Base-by-base conservation (phyloP, 768 basidiomycete species). In the Roridomyces roridus region DNA sequence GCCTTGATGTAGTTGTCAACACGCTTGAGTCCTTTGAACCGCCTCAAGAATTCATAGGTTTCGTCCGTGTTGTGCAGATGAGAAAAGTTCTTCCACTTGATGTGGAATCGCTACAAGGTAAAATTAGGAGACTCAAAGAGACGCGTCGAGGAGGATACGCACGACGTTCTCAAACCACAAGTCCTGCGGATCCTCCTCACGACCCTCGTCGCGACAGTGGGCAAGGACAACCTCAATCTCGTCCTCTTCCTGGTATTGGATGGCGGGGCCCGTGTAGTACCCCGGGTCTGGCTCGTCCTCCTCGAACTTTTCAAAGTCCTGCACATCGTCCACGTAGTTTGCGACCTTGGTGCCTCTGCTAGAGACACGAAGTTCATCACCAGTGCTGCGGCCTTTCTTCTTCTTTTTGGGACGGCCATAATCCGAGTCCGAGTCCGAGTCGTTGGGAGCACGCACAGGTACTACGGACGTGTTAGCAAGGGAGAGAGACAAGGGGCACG, bases 21-120 rank as follows among this genome's bases (percentile, higher is more conserved):
- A 46, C 95, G 92, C 73, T 98, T 98, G 64, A 97, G 81, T 24
- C 97, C 97, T 70, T 88, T 92, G 84, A 91, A 98, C 23, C 91
- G 86, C 73, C 96, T 98, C 56, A 98, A 78, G 73, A 96, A 98
- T 68, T 94, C 89, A 78, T 98, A 97, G 15, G 89, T 89, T 74
- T 99, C 97, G 70, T 98, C 96, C n/a, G 97, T 99, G 69, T 99
- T 98, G 79, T 98, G 97, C 15, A 98, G 82, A 71, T 98, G 96
- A 10, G 95, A 97, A 73, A 95, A 98, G 65, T 87, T 88, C 74
- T 98, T 98, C 97, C 97, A 99, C 74, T 99, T 99, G 80, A 99
- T 95, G 71, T 98, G 94, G 80, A 91, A 99, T 47, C 95, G 94
- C 95, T 97, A 68, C 4, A 23, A 51, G 39, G 26, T 36, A 67